These are phyloP conservation scores for Westerdykella ornata DNA, from an alignment of 2,329 filamentous ascomycete species.

Conservation along the genomic window DNA sequence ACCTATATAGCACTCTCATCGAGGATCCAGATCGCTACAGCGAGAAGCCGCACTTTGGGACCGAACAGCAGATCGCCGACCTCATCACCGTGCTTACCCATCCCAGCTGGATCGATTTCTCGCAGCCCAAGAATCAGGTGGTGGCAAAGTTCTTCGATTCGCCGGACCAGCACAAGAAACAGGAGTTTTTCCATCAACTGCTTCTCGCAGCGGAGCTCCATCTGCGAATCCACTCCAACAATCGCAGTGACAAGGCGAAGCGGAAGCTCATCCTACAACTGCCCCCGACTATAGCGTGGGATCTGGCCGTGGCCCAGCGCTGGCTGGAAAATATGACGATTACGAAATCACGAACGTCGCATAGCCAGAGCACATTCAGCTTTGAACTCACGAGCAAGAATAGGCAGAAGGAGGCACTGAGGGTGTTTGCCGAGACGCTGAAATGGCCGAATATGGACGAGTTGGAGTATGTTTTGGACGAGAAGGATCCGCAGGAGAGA, in stretches of 20 bases:
- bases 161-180: conserved; percentile 52
- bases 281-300: conserved; percentile 65
- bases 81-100: conserved; percentile 62
- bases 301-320: conserved; percentile 63
- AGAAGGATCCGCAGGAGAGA: conserved; percentile 47
- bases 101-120: conserved; percentile 69
- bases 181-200: conserved; percentile 69
- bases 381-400: conserved; percentile 60
- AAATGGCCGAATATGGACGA: conserved; percentile 69
- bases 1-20: conserved; percentile 62
- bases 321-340: conserved; percentile 67
- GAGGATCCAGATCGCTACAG: conserved; percentile 59
- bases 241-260: conserved; percentile 58
- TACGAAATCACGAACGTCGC: conserved; percentile 50
- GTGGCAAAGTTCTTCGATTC: conserved; percentile 64
- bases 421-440: conserved; percentile 62
- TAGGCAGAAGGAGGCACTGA: conserved; percentile 61
- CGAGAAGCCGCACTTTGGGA: conserved; percentile 50
- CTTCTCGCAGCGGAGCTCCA: conserved; percentile 66
- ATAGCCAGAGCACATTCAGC: conserved; percentile 44
- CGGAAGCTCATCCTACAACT: conserved; percentile 58
- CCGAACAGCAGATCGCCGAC: conserved; percentile 67
- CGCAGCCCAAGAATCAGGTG: conserved; percentile 62
- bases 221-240: conserved; percentile 58
- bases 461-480: conserved; percentile 56